These are phyloP conservation scores for Globisporangium recalcitrans DNA, from an alignment of 352 stramenopile genomes.

Conservation along the genomic window DNA sequence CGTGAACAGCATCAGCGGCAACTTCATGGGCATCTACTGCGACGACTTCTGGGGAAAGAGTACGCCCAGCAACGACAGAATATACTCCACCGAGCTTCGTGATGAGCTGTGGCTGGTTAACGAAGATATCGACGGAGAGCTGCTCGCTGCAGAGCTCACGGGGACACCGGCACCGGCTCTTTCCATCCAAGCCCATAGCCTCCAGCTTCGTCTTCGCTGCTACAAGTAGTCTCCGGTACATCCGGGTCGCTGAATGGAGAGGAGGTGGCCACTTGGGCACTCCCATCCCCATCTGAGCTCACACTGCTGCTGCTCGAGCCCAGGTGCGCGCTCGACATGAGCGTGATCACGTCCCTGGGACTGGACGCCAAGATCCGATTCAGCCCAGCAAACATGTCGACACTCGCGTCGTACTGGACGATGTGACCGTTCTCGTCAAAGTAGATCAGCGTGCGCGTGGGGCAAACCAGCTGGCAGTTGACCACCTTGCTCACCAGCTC, in stretches of 20 bases:
- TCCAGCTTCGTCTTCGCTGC: background rate
- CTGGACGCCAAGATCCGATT: background rate
- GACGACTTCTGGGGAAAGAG: conserved; percentile 26
- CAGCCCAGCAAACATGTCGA: background rate
- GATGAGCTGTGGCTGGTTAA: background rate
- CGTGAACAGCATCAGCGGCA: conserved; percentile 28
- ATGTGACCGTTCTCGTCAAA: background rate
- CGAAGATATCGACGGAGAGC: background rate
- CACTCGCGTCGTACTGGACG: background rate
- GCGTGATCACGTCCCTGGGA: background rate
- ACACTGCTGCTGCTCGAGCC: background rate
- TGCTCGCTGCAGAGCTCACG: background rate
- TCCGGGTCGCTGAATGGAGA: background rate
- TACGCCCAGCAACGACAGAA: conserved; percentile 9
- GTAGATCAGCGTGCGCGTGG: conserved; percentile 19
- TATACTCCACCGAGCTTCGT: background rate
- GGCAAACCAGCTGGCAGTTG: conserved; percentile 18
- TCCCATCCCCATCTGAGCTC: background rate
- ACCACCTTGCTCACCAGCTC: too few species aligned
- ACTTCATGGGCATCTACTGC: conserved; percentile 23
- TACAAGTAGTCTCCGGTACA: background rate
- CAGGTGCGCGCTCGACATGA: background rate
- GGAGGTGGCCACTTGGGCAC: background rate
- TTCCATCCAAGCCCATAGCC: background rate
- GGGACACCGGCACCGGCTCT: background rate